Conservation (phyloP, 169 alveolate species). For the Plasmodium inui region DNA sequence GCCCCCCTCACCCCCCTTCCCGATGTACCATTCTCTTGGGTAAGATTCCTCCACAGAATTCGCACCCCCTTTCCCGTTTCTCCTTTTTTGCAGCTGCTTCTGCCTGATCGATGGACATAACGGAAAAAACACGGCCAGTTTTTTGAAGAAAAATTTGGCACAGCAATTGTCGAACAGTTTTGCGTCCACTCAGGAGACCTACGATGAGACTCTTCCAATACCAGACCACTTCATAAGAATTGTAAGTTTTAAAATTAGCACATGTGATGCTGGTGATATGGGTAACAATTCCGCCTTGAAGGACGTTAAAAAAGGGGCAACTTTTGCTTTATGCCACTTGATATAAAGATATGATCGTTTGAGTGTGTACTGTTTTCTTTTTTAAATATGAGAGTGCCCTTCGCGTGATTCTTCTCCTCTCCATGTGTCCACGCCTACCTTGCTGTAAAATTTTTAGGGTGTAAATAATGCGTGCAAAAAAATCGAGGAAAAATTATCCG, state of each 20-base stretch:
- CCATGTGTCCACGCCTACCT: neutral
- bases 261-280: neutral
- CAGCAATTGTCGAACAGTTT: slow-evolving; percentile 61
- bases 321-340: neutral
- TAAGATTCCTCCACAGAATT: neutral
- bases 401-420: neutral
- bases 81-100: slow-evolving; percentile 34
- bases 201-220: slow-evolving; percentile 60
- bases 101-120: slow-evolving; percentile 73
- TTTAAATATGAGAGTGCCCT: neutral
- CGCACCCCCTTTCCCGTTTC: neutral
- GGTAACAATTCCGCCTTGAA: neutral
- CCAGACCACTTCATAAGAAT: slow-evolving; percentile 69
- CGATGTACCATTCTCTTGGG: neutral
- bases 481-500: slow-evolving; percentile 42
- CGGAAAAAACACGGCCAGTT: slow-evolving; percentile 60
- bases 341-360: neutral
- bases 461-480: slow-evolving; percentile 59
- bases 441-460: slow-evolving; percentile 12
- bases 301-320: neutral
- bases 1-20: neutral
- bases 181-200: slow-evolving; percentile 38
- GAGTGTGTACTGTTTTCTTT: neutral
- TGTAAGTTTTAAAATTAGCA: slow-evolving; percentile 7
- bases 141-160: slow-evolving; percentile 67